Percentiles rank a stretch among this genome's conserved stretches.
These are phyloP conservation scores for Austroboletus niveus DNA, from an alignment of 1,284 basidiomycete species.

Conservation along the genomic window DNA sequence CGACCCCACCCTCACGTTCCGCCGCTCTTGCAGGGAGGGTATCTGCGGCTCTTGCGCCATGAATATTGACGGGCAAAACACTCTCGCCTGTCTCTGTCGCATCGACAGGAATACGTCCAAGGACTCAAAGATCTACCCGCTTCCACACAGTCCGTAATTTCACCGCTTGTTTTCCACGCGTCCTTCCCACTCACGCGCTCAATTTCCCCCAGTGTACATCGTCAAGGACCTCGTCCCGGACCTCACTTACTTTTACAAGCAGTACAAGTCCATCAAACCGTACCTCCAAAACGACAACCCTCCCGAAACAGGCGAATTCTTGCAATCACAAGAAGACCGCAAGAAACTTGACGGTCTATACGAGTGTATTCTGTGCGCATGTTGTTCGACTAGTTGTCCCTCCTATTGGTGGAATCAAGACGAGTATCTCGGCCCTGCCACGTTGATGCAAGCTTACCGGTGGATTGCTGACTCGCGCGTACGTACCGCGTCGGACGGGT, in stretches of 20 bases:
- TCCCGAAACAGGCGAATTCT: constrained; percentile 81
- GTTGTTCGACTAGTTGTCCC: constrained; percentile 95
- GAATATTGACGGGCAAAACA: constrained; percentile 99
- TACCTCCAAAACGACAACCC: constrained; percentile 92
- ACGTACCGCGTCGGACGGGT: constrained; percentile 26
- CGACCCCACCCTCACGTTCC: too few relatives aligned
- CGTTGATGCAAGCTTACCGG: constrained; percentile 92
- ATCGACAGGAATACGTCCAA: constrained; percentile 80
- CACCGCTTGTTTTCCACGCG: too few relatives aligned
- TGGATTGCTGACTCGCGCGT: constrained; percentile 98
- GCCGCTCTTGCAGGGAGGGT: constrained; percentile 83
- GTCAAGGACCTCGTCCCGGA: constrained; percentile 98
- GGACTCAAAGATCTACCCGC: constrained; percentile 90
- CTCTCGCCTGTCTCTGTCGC: constrained; percentile 96
- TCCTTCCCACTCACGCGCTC: background rate
- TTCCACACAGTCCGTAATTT: constrained; percentile 86
- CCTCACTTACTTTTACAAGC: constrained; percentile 99
- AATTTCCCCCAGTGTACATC: constrained; percentile 87
- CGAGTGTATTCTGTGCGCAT: constrained; percentile 93
- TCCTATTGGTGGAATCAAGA: constrained; percentile 99
- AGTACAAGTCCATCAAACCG: constrained; percentile 99
- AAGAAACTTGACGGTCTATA: constrained; percentile 97
- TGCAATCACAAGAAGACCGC: constrained; percentile 91
- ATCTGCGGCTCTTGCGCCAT: constrained; percentile 99
- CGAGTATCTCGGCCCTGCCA: constrained; percentile 82